A percentile compares a stretch with the other conserved stretches of the same genome.
Evolutionary conservation across 108 stramenopile genomes (phyloP).

Genomic region (Cyclotella cryptica): DNA sequence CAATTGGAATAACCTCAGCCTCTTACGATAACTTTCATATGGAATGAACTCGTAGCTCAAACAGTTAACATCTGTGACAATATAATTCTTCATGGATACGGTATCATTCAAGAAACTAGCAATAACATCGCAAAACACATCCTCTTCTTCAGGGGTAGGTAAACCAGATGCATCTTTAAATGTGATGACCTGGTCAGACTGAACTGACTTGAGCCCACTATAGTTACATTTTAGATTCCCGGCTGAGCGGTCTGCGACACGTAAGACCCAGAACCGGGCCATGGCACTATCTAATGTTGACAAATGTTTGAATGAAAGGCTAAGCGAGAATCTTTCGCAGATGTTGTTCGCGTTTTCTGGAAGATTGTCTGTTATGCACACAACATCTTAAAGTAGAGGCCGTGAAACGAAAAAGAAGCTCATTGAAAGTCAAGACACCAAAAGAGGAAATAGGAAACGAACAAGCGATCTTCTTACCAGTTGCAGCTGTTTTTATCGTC

Average conservation of each 20-base stretch:
- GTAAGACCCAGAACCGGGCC: conserved; percentile 10
- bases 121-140: neutral
- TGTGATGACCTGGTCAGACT: neutral
- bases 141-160: neutral
- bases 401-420: neutral
- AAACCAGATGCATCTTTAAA: conserved; percentile 9
- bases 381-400: neutral
- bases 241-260: neutral
- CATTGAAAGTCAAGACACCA: neutral
- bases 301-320: neutral
- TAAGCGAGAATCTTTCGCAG: conserved; percentile 4
- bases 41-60: conserved; percentile 5
- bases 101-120: neutral
- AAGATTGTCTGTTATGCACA: conserved; percentile 3
- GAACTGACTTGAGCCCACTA: conserved; percentile 1
- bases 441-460: neutral
- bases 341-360: conserved; percentile 4
- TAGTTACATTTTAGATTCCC: conserved; percentile 7
- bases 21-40: neutral
- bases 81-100: neutral
- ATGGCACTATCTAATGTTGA: neutral
- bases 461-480: conserved; percentile 1
- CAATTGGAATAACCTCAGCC: neutral
- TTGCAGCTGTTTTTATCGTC: neutral
- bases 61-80: neutral